Conservation (phyloP, 805 yeast species). For the Zygosaccharomyces siamensis region DNA sequence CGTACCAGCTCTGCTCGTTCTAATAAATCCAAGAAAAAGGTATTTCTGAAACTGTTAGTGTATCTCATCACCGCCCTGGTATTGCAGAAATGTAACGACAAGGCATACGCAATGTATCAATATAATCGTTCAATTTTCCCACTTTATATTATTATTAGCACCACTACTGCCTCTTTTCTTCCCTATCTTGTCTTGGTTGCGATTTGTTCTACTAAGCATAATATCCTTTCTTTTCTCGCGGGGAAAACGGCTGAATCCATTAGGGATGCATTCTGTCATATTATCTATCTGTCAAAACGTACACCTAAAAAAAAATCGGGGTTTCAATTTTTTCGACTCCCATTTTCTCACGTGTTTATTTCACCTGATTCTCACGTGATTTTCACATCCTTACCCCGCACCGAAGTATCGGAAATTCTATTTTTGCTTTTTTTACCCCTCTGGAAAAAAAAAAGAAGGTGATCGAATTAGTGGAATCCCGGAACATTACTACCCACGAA, state of each 20-base stretch:
- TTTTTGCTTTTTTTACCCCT: background rate
- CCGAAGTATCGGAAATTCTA: background rate
- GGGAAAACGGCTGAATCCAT: no score
- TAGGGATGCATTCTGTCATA: no score
- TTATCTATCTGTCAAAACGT: no score
- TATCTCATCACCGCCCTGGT: conserved; percentile 2
- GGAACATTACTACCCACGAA: background rate
- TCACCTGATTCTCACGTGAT: no score
- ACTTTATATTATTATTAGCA: no score
- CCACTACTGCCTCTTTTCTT: no score
- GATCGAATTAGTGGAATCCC: conserved; percentile 3
- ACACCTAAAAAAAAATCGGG: no score
- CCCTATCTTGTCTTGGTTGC: no score
- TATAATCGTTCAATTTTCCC: background rate
- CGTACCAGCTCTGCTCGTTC: conserved; percentile 12
- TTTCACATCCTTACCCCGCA: background rate
- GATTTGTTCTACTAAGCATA: no score
- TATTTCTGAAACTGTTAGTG: conserved; percentile 18
- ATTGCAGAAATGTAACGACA: background rate
- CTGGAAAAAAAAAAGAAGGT: background rate
- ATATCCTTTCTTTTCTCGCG: no score
- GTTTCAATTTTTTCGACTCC: no score
- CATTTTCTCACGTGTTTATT: no score
- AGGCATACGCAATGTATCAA: background rate
- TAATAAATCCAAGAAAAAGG: conserved; percentile 24